phyloP scores from a whole-genome alignment of 2,329 filamentous ascomycete species.

The Neoascochyta sp. region DNA sequence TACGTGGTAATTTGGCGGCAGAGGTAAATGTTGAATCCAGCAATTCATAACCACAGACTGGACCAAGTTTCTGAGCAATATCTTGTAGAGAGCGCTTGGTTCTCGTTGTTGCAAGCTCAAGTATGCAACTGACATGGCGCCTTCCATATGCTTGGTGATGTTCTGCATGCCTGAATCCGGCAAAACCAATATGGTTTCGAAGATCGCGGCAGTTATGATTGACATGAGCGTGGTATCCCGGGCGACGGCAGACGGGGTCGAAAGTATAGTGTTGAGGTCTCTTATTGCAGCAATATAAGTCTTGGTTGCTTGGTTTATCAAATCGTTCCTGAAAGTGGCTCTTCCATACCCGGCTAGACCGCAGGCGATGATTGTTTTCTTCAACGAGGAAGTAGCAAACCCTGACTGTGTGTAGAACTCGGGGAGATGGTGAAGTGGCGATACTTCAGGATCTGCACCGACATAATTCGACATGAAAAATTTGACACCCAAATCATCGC shows the following conservation, averaged over 20 bases:
- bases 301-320: constrained; percentile 15
- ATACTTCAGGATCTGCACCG: constrained; percentile 15
- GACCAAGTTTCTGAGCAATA: constrained; percentile 13
- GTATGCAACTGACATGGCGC: constrained; percentile 23
- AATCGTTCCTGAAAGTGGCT: constrained; percentile 9
- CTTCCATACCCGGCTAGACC: constrained; percentile 25
- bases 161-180: constrained; percentile 16
- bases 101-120: constrained; percentile 15
- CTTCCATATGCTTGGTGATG: constrained; percentile 24
- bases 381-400: constrained; percentile 12
- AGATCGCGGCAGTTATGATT: constrained; percentile 26
- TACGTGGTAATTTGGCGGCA: constrained; percentile 16
- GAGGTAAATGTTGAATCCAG: constrained; percentile 21
- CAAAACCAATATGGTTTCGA: constrained; percentile 23
- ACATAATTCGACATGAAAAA: constrained; percentile 31
- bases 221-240: constrained; percentile 22
- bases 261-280: constrained; percentile 19
- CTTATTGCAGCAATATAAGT: constrained; percentile 22
- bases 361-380: constrained; percentile 20
- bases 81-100: constrained; percentile 10
- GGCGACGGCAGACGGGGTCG: constrained; percentile 6
- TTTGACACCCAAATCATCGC: constrained; percentile 24
- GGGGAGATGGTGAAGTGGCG: constrained; percentile 25
- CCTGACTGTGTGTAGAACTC: constrained; percentile 16
- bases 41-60: constrained; percentile 25